Evolutionary conservation across 352 stramenopile species (phyloP), one percentile per base, ranked within the genome.

Genomic region (Globisporangium acanthophoron): DNA sequence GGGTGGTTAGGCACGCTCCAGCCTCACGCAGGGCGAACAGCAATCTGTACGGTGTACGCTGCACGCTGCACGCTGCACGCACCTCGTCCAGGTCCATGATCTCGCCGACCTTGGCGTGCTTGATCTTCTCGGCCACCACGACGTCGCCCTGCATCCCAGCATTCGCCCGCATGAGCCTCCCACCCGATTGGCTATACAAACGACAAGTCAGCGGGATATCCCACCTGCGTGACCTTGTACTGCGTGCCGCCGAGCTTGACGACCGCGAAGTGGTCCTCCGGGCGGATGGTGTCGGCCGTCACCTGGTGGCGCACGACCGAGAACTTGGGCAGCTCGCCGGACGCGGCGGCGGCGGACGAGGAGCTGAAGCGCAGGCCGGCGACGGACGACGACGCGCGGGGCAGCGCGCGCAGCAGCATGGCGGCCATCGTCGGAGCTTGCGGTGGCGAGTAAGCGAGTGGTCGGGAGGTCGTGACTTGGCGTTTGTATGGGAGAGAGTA

Each of bases 101-200:
- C 70, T 90, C 77, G 58, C 85, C 85, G 31, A 94, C 85, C 66
- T 94, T 90, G 61, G 85, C 85, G 54, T 87, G 47, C 63, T 91
- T 89, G 64, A 94, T 82, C 75, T 94, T 94, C 62, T 94, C 85
- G 5, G 83, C 66, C 40, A 92, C 73, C 29, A 94, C 80, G 43
- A 92, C 76, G 58, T 94, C 85, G 51, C 85, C 85, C 76, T 82
- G 27, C 21, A 56, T 27, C 24, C 24, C 24, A 27, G 24, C 24
- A 27, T 27, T 27, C 24, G 24, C 24, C 24, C 1, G 24, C 24
- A 27, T 27, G 24, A 27, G 24, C 24, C 24, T 27, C 24, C 1
- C 24, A 27, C 24, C 1, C 24, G 24, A 27, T 27, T 27, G 24
- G 24, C 24, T 27, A 27, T 27, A 27, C 24, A 27, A 27, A 27